Percentiles rank a stretch among this genome's conserved stretches.
Evolutionary conservation across 495 filamentous ascomycete genomes (phyloP).

Genomic region (Lineolata rhizophorae): DNA sequence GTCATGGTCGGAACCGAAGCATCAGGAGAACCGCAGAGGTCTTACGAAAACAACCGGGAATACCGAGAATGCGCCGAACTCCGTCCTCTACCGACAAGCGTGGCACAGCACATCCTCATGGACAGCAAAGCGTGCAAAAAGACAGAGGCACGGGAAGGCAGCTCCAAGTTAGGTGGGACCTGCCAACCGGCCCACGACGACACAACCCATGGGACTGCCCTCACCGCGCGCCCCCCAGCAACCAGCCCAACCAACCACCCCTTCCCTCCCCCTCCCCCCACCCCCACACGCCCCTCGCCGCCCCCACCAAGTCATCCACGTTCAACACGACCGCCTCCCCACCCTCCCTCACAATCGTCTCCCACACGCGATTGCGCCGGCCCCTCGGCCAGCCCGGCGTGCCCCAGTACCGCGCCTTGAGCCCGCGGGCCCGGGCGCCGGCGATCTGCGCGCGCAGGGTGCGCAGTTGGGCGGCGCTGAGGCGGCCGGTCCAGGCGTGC

Average conservation of each 20-base stretch:
- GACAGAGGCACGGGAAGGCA: no score
- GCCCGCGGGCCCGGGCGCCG: slow-evolving; percentile 44
- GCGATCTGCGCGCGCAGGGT: slow-evolving; percentile 40
- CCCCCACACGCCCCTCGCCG: slow-evolving; percentile 9
- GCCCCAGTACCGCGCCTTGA: slow-evolving; percentile 65
- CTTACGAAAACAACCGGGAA: no score
- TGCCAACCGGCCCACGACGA: no score
- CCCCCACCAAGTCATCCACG: slow-evolving; percentile 31
- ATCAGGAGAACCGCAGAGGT: no score
- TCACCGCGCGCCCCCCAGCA: no score
- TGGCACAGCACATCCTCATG: no score
- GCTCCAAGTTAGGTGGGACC: no score
- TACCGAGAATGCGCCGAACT: no score
- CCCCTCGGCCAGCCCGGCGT: slow-evolving; percentile 55
- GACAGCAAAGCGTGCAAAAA: no score
- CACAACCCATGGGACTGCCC: no score
- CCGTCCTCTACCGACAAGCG: no score
- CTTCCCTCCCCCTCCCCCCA: not conserved
- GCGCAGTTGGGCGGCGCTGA: slow-evolving; percentile 29
- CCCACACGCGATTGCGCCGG: slow-evolving; percentile 53
- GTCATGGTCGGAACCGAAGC: no score
- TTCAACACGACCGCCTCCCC: slow-evolving; percentile 56
- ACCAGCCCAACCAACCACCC: not conserved
- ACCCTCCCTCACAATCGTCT: slow-evolving; percentile 45
- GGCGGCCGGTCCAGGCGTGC: slow-evolving; percentile 19